Conservation (phyloP, 306 rosid genomes). For the Quercus variabilis region DNA sequence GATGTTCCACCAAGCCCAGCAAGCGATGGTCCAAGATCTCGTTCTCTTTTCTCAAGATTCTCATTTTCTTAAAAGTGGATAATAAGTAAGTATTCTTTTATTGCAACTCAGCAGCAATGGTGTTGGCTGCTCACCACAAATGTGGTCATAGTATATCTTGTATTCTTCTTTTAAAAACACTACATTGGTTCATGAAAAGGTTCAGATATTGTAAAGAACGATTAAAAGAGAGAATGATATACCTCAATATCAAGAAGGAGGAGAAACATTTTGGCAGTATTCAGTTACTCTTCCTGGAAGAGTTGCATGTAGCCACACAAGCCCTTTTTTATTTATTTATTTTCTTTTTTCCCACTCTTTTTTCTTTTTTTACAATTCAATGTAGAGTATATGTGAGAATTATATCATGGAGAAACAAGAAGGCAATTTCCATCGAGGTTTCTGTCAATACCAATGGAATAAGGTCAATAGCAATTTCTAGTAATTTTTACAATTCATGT, state of each 20-base stretch:
- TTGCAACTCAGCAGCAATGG: conserved; percentile 30
- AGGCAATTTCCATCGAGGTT: neutral
- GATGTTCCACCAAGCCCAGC: conserved; percentile 70
- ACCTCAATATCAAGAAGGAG: conserved; percentile 15
- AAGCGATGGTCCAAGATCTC: conserved; percentile 61
- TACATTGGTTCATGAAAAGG: conserved; percentile 11
- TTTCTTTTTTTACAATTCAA: neutral
- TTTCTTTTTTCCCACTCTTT: too few relatives aligned
- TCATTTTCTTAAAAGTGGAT: conserved; percentile 51
- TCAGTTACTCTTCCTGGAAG: neutral
- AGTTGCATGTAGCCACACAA: neutral
- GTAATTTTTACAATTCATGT: too few relatives aligned
- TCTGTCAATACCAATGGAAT: conserved; percentile 16
- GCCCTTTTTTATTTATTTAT: neutral
- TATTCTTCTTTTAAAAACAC: conserved; percentile 13
- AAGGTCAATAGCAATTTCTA: too few relatives aligned
- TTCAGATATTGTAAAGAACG: conserved; percentile 44
- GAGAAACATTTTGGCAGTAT: conserved; percentile 1
- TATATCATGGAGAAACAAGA: neutral
- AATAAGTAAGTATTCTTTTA: conserved; percentile 22
- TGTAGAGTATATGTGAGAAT: neutral
- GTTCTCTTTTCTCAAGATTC: conserved; percentile 88
- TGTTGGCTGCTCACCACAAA: conserved; percentile 20
- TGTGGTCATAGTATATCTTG: conserved; percentile 31
- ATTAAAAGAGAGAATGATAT: conserved; percentile 11